Percentiles rank a stretch among this genome's conserved stretches.
These are phyloP conservation scores for Dendrostoma leiphaemia DNA, from an alignment of 2,329 filamentous ascomycete genomes.

Conservation along the genomic window DNA sequence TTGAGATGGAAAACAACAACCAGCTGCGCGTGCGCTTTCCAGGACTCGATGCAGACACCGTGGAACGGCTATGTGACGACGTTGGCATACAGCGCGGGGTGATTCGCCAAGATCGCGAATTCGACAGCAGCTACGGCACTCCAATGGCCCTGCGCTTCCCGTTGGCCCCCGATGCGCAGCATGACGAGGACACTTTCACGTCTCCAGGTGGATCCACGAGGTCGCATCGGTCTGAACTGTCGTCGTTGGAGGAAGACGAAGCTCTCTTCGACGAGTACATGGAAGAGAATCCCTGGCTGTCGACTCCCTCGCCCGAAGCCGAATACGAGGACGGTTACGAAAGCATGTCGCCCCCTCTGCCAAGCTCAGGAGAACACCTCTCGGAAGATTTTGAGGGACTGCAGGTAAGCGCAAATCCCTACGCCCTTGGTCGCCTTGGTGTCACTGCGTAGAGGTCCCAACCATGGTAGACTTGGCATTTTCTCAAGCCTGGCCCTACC, in stretches of 20 bases:
- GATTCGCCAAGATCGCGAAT: slow-evolving; percentile 73
- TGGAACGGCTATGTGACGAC: slow-evolving; percentile 82
- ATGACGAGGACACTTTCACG: slow-evolving; percentile 31
- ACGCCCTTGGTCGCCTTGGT: neutral
- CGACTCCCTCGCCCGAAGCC: slow-evolving; percentile 23
- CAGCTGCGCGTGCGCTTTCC: slow-evolving; percentile 83
- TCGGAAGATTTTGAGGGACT: slow-evolving; percentile 53
- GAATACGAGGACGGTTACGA: slow-evolving; percentile 47
- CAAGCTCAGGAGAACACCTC: slow-evolving; percentile 41
- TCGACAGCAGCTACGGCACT: slow-evolving; percentile 64
- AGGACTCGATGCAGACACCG: slow-evolving; percentile 79
- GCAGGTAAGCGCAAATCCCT: slow-evolving; percentile 28
- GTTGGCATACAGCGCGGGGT: slow-evolving; percentile 79
- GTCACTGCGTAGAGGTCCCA: no score
- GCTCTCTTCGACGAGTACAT: slow-evolving; percentile 40
- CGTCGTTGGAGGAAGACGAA: slow-evolving; percentile 35
- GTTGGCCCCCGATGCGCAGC: slow-evolving; percentile 63
- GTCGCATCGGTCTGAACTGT: slow-evolving; percentile 34
- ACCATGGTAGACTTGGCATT: no score
- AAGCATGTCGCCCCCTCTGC: slow-evolving; percentile 45
- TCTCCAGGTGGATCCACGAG: slow-evolving; percentile 49
- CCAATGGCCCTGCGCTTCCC: slow-evolving; percentile 80
- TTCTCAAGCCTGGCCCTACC: no score
- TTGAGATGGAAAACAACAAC: slow-evolving; percentile 66
- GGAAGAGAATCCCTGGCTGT: slow-evolving; percentile 48